Percentiles rank a stretch among this genome's conserved stretches.
These are phyloP conservation scores for Cystobasidium sp. DNA, from an alignment of 1,284 basidiomycete genomes.

Conservation along the genomic window DNA sequence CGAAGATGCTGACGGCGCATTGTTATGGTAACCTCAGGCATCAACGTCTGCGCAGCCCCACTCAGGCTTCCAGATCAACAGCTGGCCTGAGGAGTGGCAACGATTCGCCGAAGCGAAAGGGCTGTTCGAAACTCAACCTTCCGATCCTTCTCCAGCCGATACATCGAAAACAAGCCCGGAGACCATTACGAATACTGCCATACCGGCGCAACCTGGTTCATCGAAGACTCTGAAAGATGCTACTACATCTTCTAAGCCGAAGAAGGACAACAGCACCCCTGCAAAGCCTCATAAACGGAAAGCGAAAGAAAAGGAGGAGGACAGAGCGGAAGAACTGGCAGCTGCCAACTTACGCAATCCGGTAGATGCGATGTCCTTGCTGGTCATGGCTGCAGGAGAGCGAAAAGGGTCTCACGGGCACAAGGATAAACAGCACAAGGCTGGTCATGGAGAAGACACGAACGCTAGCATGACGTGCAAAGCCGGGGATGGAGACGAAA, in stretches of 20 bases:
- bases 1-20: not conserved
- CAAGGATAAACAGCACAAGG: not conserved
- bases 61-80: not conserved
- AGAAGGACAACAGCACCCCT: not conserved
- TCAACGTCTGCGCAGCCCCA: not conserved
- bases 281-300: slow-evolving; percentile 23
- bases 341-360: slow-evolving; percentile 44
- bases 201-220: not conserved
- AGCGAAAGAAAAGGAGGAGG: slow-evolving; percentile 5
- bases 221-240: not conserved
- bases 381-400: slow-evolving; percentile 41
- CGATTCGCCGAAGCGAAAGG: slow-evolving; percentile 21
- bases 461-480: not conserved
- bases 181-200: not conserved
- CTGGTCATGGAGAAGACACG: not conserved
- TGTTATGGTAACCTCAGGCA: not conserved
- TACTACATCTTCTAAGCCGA: not conserved
- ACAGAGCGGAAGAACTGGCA: slow-evolving; percentile 36
- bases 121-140: slow-evolving; percentile 16
- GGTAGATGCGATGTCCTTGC: slow-evolving; percentile 41
- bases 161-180: slow-evolving; percentile 14
- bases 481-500: slow-evolving; percentile 11
- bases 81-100: slow-evolving; percentile 29
- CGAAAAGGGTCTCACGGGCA: slow-evolving; percentile 12
- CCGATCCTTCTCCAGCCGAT: slow-evolving; percentile 15